A percentile compares a stretch with the other conserved stretches of the same genome.
These are phyloP conservation scores for Papiliotrema terrestris DNA, from an alignment of 1,284 basidiomycete genomes.

Conservation along the genomic window DNA sequence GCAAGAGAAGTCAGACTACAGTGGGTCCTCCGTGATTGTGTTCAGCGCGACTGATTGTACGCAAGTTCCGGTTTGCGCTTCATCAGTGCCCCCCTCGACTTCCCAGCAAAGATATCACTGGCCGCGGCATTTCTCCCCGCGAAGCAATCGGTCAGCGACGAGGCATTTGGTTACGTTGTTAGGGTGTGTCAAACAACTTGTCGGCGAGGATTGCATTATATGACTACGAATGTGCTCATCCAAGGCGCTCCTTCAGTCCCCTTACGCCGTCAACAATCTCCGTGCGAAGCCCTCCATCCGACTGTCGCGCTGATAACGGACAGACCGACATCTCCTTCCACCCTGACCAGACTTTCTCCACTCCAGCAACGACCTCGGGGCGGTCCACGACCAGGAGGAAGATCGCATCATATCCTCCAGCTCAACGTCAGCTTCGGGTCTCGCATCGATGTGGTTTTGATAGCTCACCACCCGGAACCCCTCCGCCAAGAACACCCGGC, in stretches of 20 bases:
- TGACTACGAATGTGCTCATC: neutral
- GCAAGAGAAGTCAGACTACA: too few species aligned
- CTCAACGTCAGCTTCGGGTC: slow-evolving; percentile 49
- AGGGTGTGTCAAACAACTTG: too few species aligned
- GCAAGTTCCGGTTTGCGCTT: too few species aligned
- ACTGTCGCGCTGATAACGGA: slow-evolving; percentile 73
- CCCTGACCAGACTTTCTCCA: slow-evolving; percentile 71
- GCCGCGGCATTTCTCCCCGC: too few species aligned
- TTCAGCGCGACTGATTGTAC: too few species aligned
- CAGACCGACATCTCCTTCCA: slow-evolving; percentile 73
- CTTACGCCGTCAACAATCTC: slow-evolving; percentile 61
- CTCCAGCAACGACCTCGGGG: slow-evolving; percentile 43
- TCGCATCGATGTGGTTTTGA: neutral
- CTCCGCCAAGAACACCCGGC: slow-evolving; percentile 85
- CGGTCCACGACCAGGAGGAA: slow-evolving; percentile 79
- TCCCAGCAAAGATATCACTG: too few species aligned
- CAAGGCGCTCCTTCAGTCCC: slow-evolving; percentile 55
- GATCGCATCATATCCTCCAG: slow-evolving; percentile 95
- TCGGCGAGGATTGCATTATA: too few species aligned
- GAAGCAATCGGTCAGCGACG: too few species aligned
- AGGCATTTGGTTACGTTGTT: too few species aligned
- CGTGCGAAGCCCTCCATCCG: slow-evolving; percentile 66
- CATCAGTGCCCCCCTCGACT: too few species aligned
- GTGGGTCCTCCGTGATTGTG: too few species aligned
- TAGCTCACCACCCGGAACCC: slow-evolving; percentile 79